phyloP scores from a whole-genome alignment of 179 eudicot species.

The Beta lomatogona region DNA sequence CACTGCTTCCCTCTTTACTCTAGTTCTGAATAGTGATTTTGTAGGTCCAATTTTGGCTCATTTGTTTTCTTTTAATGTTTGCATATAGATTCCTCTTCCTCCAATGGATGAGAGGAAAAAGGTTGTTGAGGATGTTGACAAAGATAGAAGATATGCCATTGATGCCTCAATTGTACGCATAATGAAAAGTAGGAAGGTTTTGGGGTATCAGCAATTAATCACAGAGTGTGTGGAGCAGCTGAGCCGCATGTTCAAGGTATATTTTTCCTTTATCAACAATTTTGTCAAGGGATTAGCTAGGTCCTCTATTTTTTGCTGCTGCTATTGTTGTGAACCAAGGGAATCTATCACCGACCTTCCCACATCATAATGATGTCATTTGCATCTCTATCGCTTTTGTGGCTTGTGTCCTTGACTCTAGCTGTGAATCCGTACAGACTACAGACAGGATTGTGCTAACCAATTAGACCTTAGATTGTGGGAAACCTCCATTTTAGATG shows the following conservation, averaged over 20 bases:
- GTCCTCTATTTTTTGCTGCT: neutral
- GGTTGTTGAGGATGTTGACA: slow-evolving; percentile 71
- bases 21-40: neutral
- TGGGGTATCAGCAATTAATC: slow-evolving; percentile 64
- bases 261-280: neutral
- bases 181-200: slow-evolving; percentile 62
- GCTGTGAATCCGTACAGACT: neutral
- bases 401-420: neutral
- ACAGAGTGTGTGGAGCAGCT: slow-evolving; percentile 71
- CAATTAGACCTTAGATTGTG: neutral
- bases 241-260: slow-evolving; percentile 71
- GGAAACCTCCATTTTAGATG: neutral
- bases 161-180: slow-evolving; percentile 72
- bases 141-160: slow-evolving; percentile 71
- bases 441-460: too few species aligned
- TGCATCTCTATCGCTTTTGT: neutral
- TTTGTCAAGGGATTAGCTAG: neutral
- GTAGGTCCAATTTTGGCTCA: neutral
- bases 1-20: neutral
- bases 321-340: neutral
- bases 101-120: slow-evolving; percentile 65
- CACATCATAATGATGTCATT: neutral
- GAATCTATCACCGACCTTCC: neutral
- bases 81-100: slow-evolving; percentile 65
- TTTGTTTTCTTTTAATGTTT: neutral